These are phyloP conservation scores for Saccharomycopsis synnaedendra DNA, from an alignment of 805 yeast species.

Conservation along the genomic window DNA sequence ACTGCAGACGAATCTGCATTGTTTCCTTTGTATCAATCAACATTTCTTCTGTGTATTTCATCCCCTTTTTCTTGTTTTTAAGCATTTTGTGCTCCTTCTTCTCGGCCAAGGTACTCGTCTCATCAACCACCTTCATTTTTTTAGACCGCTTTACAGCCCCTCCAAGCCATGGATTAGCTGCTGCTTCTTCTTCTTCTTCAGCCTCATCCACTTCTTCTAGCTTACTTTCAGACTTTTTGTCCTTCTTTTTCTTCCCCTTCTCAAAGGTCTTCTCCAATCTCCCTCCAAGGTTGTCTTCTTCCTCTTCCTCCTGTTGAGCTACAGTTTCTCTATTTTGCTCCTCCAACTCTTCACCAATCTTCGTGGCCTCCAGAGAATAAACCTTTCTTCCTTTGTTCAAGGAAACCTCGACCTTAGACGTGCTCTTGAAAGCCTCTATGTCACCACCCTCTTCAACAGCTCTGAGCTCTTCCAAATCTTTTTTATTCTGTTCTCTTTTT, in stretches of 20 bases:
- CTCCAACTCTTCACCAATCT: conserved; percentile 23
- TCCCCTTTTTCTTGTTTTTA: conserved; percentile 22
- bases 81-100: conserved; percentile 37
- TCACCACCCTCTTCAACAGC: conserved; percentile 38
- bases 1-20: conserved; percentile 13
- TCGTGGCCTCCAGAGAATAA: conserved; percentile 51
- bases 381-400: conserved; percentile 72
- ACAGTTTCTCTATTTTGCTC: conserved; percentile 25
- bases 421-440: conserved; percentile 24
- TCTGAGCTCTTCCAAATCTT: conserved; percentile 39
- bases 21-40: conserved; percentile 21
- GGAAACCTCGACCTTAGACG: conserved; percentile 32
- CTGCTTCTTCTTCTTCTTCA: conserved; percentile 11
- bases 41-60: conserved; percentile 10
- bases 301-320: conserved; percentile 40
- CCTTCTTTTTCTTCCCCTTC: conserved; percentile 11
- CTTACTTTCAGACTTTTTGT: conserved; percentile 9
- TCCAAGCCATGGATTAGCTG: conserved; percentile 41
- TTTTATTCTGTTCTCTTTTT: conserved; percentile 46
- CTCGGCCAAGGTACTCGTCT: conserved; percentile 35
- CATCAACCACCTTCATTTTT: conserved; percentile 36
- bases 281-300: conserved; percentile 33
- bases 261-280: conserved; percentile 24
- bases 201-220: neutral
- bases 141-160: conserved; percentile 28